phyloP scores from a whole-genome alignment of 192 early-diverging fungal genomes.

The Coemansia sp. region DNA sequence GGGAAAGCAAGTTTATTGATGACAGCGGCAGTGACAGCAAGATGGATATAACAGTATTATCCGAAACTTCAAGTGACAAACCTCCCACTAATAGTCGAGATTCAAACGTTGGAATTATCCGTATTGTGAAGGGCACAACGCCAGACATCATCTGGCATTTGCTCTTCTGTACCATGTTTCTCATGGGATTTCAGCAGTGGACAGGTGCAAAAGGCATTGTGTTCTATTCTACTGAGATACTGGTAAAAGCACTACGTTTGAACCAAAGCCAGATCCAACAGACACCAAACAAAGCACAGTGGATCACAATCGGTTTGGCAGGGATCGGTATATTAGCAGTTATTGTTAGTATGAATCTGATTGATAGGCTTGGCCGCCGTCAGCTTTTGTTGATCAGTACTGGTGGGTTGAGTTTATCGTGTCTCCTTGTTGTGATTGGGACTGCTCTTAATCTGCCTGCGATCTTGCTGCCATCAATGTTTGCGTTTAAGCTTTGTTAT shows the following conservation, averaged over 20 bases:
- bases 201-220: conserved; percentile 80
- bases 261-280: conserved; percentile 38
- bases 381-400: conserved; percentile 64
- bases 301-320: conserved; percentile 46
- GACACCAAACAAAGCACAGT: conserved; percentile 45
- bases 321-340: conserved; percentile 38
- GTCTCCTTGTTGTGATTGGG: conserved; percentile 62
- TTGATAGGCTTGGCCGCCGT: conserved; percentile 72
- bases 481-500: conserved; percentile 69
- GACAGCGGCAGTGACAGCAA: neutral
- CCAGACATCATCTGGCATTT: conserved; percentile 57
- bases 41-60: neutral
- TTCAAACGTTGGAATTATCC: conserved; percentile 11
- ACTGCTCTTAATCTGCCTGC: conserved; percentile 32
- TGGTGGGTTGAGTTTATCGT: conserved; percentile 58
- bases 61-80: neutral
- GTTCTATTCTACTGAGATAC: conserved; percentile 80
- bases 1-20: neutral
- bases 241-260: conserved; percentile 58
- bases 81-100: neutral
- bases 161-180: conserved; percentile 62
- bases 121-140: conserved; percentile 47
- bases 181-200: conserved; percentile 80
- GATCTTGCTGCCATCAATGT: conserved; percentile 59
- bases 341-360: conserved; percentile 44